Percentiles rank a stretch among this genome's conserved stretches.
phyloP scores from a whole-genome alignment of 345 rosid genomes.

The Eucalyptus marginata region DNA sequence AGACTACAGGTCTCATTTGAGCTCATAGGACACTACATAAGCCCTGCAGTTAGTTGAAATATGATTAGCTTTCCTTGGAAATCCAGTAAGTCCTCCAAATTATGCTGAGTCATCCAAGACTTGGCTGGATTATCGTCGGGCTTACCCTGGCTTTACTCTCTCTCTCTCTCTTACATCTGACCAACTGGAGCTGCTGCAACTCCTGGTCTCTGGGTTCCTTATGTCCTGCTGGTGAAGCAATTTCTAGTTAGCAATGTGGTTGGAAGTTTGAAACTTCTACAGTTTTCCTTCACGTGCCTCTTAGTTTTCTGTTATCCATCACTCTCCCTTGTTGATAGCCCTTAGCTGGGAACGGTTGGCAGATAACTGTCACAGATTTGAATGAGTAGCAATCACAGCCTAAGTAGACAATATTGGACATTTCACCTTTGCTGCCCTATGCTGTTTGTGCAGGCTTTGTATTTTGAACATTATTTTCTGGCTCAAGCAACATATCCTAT shows the following conservation, averaged over 20 bases:
- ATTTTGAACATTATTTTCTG: background rate
- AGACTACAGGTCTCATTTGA: background rate
- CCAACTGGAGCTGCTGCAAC: background rate
- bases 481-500: background rate
- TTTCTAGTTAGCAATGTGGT: background rate
- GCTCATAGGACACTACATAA: background rate
- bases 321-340: background rate
- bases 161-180: background rate
- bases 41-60: background rate
- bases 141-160: background rate
- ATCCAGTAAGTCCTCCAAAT: background rate
- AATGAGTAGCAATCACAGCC: background rate
- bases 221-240: background rate
- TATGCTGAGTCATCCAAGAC: background rate
- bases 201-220: background rate
- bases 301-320: background rate
- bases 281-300: background rate
- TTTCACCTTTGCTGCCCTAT: background rate
- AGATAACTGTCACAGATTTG: background rate
- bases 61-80: background rate
- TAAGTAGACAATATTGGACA: background rate
- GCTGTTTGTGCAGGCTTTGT: background rate
- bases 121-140: background rate
- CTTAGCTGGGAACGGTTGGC: background rate
- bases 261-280: background rate